Percentiles rank a stretch among this genome's conserved stretches.
Conservation (phyloP, 768 basidiomycete species). For the Lanmaoa pseudosensibilis region DNA sequence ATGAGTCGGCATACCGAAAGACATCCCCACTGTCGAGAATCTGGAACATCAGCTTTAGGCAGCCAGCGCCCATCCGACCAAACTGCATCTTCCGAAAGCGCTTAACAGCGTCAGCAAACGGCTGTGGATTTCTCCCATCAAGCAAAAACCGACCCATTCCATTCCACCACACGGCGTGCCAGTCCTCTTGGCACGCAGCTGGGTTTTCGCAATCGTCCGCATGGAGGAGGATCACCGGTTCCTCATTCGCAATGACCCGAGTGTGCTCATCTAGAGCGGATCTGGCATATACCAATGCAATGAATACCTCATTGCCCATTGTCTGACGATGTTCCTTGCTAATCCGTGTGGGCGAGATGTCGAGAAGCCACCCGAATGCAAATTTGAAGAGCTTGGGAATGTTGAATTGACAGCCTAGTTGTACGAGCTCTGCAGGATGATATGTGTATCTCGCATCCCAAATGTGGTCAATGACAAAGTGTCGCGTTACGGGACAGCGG, state of each 20-base stretch:
- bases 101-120: slow-evolving; percentile 7
- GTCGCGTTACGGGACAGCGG: neutral
- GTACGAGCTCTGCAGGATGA: neutral
- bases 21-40: too few relatives aligned
- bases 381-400: neutral
- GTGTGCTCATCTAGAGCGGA: too few relatives aligned
- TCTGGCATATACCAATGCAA: neutral
- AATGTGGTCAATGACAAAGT: neutral
- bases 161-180: slow-evolving; percentile 11
- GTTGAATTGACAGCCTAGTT: neutral
- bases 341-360: neutral
- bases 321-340: too few relatives aligned
- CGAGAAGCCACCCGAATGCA: neutral
- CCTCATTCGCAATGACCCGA: too few relatives aligned
- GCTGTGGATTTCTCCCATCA: slow-evolving; percentile 15
- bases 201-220: neutral
- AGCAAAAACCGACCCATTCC: slow-evolving; percentile 21
- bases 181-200: neutral
- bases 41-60: slow-evolving; percentile 5
- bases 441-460: neutral
- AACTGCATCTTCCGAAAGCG: slow-evolving; percentile 14
- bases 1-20: too few relatives aligned
- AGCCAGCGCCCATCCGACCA: slow-evolving; percentile 14
- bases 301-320: neutral
- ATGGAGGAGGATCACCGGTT: neutral